Base-by-base conservation (phyloP, 345 rosid species). In the Eutrema heterophyllum region DNA sequence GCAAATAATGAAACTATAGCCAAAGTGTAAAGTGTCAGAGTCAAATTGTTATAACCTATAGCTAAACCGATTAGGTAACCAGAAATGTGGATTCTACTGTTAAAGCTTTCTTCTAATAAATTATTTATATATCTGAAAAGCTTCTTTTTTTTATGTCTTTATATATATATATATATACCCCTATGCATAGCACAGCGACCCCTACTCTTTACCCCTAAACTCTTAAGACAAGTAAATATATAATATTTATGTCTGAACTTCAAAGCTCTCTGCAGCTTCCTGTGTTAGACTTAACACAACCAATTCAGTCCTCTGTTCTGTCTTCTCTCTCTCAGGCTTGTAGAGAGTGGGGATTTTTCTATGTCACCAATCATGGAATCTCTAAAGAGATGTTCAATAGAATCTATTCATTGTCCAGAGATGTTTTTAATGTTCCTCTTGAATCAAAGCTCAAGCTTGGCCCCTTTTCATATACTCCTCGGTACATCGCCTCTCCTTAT, bases 401-500 rank as follows among this genome's bases (percentile, higher is more conserved):
- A 67, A 44, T 85, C 41, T 54, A 64, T 57, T 54, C 79, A 38
- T 73, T 81, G 50, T 89, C 90, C 16, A 58, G 71, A 63, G 77
- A 69, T 52, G 71, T 87, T 18, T 91, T 86, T 72, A 67, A 64
- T 64, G 84, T 79, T 80, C 84, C 88, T 67, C 46, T 72, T 30
- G 89, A 84, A 44, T 70, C 84, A 53, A 88, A 92, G 75, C 87
- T 86, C 78, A 87, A 86, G 84, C 84, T 89, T 14, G 87, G 88
- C 6, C 89, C 89, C 4, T 71, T 78, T 10, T 78, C 89, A 1
- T 89, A 86, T 74, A 84, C 94, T 54, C 92, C 96, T 51, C 87
- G 68, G 41, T 82, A 85, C 81, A 88, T 92, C 39, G 97, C 96
- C 29, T 92, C 92, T 36, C 96, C 96, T 15, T 92, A 82, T 69